These are phyloP conservation scores for Dryas integrifolia DNA, from an alignment of 331 rosid species.

Conservation along the genomic window DNA sequence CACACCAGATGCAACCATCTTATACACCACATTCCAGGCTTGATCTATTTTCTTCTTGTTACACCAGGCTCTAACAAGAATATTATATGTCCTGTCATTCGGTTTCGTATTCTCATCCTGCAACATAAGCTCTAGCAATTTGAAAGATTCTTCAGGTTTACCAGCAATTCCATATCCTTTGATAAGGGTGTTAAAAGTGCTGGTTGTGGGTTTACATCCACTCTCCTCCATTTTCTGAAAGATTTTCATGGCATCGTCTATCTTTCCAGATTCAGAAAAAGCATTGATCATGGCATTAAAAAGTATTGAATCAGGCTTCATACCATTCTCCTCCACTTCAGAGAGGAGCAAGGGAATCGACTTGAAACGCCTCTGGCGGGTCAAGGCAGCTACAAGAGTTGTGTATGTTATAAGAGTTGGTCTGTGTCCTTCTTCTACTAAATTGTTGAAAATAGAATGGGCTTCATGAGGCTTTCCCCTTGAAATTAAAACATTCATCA, in stretches of 20 bases:
- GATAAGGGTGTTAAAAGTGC: constrained; percentile 88
- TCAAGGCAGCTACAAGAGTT: constrained; percentile 79
- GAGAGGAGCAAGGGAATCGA: constrained; percentile 64
- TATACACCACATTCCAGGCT: constrained; percentile 68
- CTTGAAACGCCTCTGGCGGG: constrained; percentile 76
- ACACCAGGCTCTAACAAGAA: constrained; percentile 85
- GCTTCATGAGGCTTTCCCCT: constrained; percentile 81
- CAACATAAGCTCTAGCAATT: constrained; percentile 68
- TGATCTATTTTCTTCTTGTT: constrained; percentile 55
- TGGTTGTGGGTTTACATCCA: constrained; percentile 79
- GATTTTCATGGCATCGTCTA: constrained; percentile 64
- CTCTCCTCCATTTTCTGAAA: constrained; percentile 70
- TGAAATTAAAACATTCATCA: constrained; percentile 66
- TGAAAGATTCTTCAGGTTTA: constrained; percentile 67
- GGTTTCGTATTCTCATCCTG: constrained; percentile 57
- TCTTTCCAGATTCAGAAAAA: constrained; percentile 76
- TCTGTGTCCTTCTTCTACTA: constrained; percentile 76
- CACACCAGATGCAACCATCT: constrained; percentile 73
- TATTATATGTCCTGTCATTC: constrained; percentile 79
- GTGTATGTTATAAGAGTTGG: constrained; percentile 89
- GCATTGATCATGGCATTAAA: constrained; percentile 93
- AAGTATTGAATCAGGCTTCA: constrained; percentile 82
- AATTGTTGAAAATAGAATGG: constrained; percentile 52
- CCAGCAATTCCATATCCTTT: constrained; percentile 78
- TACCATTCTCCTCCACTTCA: constrained; percentile 65